Base-by-base conservation (phyloP, 768 basidiomycete species). In the Hortiboletus flavorubellus region DNA sequence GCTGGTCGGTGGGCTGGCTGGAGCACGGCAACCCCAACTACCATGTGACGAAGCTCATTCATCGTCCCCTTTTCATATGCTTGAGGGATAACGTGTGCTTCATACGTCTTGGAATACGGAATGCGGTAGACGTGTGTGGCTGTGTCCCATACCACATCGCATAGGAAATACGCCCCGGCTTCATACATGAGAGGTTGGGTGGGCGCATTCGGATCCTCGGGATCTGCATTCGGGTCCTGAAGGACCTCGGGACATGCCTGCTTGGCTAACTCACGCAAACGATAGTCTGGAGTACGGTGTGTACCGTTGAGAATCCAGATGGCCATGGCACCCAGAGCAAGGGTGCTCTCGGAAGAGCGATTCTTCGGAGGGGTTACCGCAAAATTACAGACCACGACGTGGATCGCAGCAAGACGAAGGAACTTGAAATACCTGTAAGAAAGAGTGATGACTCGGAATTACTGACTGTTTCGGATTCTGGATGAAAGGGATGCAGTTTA, bases 301-400 rank as follows among this genome's bases (percentile, higher is more conserved):
- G 21, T 21, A 0, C 50, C 51, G 16, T 59, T 55, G 0, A 59
- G 6, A 5, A 59, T 56, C 58, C 58, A 59, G 0, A 59, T 49
- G 2, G 2, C 9, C 6, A 56, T 49, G 2, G 51, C 58, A 11
- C 37, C 49, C 7, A 59, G 43, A 11, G 51, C 54, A 2, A 59
- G 43, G 2, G 31, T 2, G 34, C 33, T 52, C 33, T 55, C 53
- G 2, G 33, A 30, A 14, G 10, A 15, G 30, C 39, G 46, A 23
- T 58, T 9, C 5, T 10, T 1, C 4, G 37, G 23, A 3, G 30
- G 30, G 30, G 30, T 6, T 5, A 31, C 8, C 2, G 30, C 9
- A 7, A 59, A 1, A 21, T 21, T 21, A 21, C 21, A 21, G 21
- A 21, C 21, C 21, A 21, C 1, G 21, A 21, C 21, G 2, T 21